Percentiles rank a stretch among this genome's conserved stretches.
These are phyloP conservation scores for Claviceps lovelessii DNA, from an alignment of 2,329 filamentous ascomycete genomes.

Conservation along the genomic window DNA sequence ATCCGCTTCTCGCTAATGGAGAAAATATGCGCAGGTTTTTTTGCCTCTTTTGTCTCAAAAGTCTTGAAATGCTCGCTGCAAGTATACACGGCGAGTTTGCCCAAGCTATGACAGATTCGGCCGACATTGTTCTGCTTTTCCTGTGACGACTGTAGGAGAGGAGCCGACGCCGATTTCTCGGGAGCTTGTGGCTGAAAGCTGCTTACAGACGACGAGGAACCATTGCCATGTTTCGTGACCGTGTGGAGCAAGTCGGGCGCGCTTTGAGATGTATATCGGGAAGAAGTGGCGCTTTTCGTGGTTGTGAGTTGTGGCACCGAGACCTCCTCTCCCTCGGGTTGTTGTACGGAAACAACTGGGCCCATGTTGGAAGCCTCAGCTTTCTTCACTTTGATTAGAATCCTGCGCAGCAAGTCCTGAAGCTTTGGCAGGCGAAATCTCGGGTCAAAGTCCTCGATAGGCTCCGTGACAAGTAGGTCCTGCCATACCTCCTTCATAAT, in stretches of 20 bases:
- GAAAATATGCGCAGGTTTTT: constrained; percentile 57
- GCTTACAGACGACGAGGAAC: constrained; percentile 25
- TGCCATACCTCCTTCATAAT: constrained; percentile 89
- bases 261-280: not conserved
- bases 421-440: constrained; percentile 50
- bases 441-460: constrained; percentile 36
- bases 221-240: constrained; percentile 21
- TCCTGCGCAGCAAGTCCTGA: constrained; percentile 60
- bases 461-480: constrained; percentile 51
- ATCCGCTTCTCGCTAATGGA: constrained; percentile 80
- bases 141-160: constrained; percentile 3
- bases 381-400: constrained; percentile 69
- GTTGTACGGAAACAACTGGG: not conserved
- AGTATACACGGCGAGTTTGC: constrained; percentile 70
- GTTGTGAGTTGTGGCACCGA: constrained; percentile 7
- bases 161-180: constrained; percentile 1
- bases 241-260: constrained; percentile 16
- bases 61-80: constrained; percentile 67
- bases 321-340: not conserved
- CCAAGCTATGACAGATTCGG: constrained; percentile 54
- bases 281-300: constrained; percentile 11
- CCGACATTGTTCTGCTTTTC: constrained; percentile 32
- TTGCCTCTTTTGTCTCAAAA: constrained; percentile 50
- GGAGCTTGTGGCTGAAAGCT: constrained; percentile 15
- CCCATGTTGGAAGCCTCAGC: constrained; percentile 21